A percentile compares a stretch with the other conserved stretches of the same genome.
phyloP scores from a whole-genome alignment of 805 yeast genomes.

The Grigorovia humatica region DNA sequence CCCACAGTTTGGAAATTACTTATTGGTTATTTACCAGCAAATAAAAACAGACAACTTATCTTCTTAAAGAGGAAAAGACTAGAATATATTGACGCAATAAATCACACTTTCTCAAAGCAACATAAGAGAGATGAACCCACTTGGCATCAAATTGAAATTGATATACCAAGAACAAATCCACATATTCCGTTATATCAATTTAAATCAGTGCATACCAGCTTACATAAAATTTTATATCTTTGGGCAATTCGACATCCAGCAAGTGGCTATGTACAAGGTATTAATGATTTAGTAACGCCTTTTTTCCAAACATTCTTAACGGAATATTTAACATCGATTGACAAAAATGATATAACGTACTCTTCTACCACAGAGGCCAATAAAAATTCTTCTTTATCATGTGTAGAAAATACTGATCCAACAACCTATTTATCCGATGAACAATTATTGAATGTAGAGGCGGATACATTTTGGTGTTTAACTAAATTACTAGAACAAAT shows the following conservation, averaged over 20 bases:
- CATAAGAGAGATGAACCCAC: slow-evolving; percentile 61
- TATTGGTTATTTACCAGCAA: slow-evolving; percentile 84
- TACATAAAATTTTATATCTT: slow-evolving; percentile 71
- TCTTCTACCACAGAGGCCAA: neutral
- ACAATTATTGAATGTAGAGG: slow-evolving; percentile 65
- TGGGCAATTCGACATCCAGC: slow-evolving; percentile 99
- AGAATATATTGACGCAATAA: slow-evolving; percentile 71
- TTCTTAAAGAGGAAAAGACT: slow-evolving; percentile 71
- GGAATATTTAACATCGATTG: slow-evolving; percentile 38
- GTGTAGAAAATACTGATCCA: slow-evolving; percentile 54
- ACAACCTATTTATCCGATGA: slow-evolving; percentile 42
- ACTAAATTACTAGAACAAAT: slow-evolving; percentile 86
- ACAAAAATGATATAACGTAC: neutral
- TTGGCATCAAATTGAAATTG: slow-evolving; percentile 94
- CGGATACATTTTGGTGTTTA: slow-evolving; percentile 95
- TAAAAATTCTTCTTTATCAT: neutral
- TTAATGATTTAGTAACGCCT: slow-evolving; percentile 88
- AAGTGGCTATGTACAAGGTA: slow-evolving; percentile 95
- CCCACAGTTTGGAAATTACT: slow-evolving; percentile 84
- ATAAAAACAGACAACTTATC: slow-evolving; percentile 59
- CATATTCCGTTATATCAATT: slow-evolving; percentile 60
- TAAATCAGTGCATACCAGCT: slow-evolving; percentile 61
- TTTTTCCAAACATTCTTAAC: slow-evolving; percentile 78
- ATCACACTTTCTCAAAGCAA: slow-evolving; percentile 43
- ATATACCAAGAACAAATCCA: slow-evolving; percentile 91